Evolutionary conservation across 106 monocot species (phyloP).

Genomic region (Dioscorea zingiberensis): DNA sequence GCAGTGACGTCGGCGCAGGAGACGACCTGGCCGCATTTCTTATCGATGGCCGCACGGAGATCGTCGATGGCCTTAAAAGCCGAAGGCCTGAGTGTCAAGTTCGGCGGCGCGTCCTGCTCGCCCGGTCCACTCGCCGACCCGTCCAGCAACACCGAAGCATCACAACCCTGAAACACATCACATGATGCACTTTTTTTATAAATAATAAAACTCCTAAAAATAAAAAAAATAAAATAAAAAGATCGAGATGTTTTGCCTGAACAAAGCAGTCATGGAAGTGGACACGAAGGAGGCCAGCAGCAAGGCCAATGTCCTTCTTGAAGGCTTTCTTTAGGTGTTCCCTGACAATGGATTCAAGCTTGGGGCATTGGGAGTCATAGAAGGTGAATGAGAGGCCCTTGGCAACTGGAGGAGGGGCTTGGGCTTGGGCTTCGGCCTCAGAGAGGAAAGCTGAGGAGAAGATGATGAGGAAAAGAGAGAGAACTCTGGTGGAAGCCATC

Average conservation of each 20-base stretch:
- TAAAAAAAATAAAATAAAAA: not conserved
- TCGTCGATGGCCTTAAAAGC: slow-evolving; percentile 13
- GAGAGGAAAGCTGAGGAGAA: not conserved
- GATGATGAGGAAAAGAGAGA: not conserved
- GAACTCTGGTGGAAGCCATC: not conserved
- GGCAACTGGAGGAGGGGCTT: slow-evolving; percentile 14
- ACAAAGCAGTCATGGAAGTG: slow-evolving; percentile 71
- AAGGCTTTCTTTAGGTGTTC: slow-evolving; percentile 22
- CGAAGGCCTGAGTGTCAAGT: slow-evolving; percentile 29
- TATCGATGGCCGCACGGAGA: slow-evolving; percentile 10
- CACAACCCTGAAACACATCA: slow-evolving; percentile 37
- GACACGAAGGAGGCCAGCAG: slow-evolving; percentile 56
- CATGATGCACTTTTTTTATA: no score
- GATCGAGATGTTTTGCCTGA: slow-evolving; percentile 17
- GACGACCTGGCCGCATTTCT: slow-evolving; percentile 22
- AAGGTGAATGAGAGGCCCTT: slow-evolving; percentile 34
- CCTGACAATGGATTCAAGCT: slow-evolving; percentile 33
- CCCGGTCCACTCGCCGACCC: slow-evolving; percentile 26
- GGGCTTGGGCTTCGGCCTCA: not conserved
- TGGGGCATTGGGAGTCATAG: slow-evolving; percentile 34
- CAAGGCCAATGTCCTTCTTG: slow-evolving; percentile 41
- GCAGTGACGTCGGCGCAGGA: slow-evolving; percentile 28
- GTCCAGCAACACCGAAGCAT: slow-evolving; percentile 44
- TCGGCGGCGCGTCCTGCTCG: slow-evolving; percentile 38
- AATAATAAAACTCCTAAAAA: no score